These are phyloP conservation scores for Hirsutella minnesotensis DNA, from an alignment of 2,329 filamentous ascomycete species.

Conservation along the genomic window DNA sequence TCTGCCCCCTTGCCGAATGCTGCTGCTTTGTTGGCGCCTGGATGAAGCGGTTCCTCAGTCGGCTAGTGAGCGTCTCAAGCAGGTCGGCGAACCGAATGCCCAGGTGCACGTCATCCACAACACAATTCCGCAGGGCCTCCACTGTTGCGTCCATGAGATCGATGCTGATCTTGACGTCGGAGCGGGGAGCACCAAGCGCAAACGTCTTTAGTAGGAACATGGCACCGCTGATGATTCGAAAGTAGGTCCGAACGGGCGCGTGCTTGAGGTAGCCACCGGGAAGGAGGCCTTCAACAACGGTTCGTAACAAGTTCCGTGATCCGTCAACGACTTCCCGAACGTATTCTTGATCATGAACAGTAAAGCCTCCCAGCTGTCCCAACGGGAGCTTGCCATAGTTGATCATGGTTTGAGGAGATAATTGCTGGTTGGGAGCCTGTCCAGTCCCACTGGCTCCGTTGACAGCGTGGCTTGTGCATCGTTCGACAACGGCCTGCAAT, in stretches of 20 bases:
- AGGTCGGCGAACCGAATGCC: constrained; percentile 77
- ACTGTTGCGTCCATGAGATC: constrained; percentile 65
- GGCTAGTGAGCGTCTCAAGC: constrained; percentile 64
- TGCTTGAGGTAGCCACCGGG: constrained; percentile 69
- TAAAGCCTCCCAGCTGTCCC: constrained; percentile 51
- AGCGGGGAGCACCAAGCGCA: constrained; percentile 66
- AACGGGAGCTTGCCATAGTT: constrained; percentile 54
- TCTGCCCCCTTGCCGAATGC: constrained; percentile 27
- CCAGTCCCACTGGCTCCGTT: constrained; percentile 25
- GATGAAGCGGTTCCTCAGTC: constrained; percentile 63
- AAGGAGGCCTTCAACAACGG: constrained; percentile 65
- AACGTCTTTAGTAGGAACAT: constrained; percentile 82
- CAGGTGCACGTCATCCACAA: constrained; percentile 76
- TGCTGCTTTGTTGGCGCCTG: constrained; percentile 42
- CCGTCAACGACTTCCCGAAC: constrained; percentile 68
- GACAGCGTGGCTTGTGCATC: constrained; percentile 66
- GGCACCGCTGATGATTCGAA: constrained; percentile 73
- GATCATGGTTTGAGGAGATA: constrained; percentile 53
- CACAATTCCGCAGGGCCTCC: constrained; percentile 60
- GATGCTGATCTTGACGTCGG: constrained; percentile 65
- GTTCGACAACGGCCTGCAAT: constrained; percentile 86
- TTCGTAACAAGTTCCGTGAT: constrained; percentile 62
- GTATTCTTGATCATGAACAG: constrained; percentile 57
- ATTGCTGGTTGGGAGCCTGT: constrained; percentile 18
- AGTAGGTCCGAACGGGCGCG: constrained; percentile 73